Base-by-base conservation (phyloP, 2,329 filamentous ascomycete genomes). In the Penicillium sp. region DNA sequence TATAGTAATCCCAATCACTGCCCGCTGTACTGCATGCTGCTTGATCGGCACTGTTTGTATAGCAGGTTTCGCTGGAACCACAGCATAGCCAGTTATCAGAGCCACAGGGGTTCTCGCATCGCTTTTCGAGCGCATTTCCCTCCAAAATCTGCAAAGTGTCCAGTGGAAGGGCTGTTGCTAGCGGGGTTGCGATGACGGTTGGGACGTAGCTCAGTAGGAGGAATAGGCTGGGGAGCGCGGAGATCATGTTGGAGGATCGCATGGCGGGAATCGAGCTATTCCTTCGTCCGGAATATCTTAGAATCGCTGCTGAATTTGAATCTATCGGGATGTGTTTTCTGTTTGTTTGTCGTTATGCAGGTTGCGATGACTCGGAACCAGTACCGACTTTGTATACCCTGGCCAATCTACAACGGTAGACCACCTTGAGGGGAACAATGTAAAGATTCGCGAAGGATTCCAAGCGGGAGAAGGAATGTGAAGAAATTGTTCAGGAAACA, bases 1-100 rank as follows among this genome's bases (percentile, higher is more conserved):
- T 87, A 65, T 76, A 84, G 70, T 80, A 81, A 59, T 81, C 68
- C 82, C 83, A 86, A 14, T 67, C 66, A 52, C 64, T 72, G 46
- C 59, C 55, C 24, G 54, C 54, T 27, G 48, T 29, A 33, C 21
- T 24, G 46, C 82, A 85, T 60, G 77, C 73, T 39, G 82, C 82
- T 68, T 83, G 73, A 57, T 76, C 71, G 57, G 71, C 72, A 57
- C 71, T 63, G 66, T 83, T 79, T 55, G 82, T 84, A 63, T 73
- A 77, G 72, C 82, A 85, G 50, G 70, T 71, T 61, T 80, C 70
- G 43, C 66, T 72, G 3, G 74, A 63, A 26, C 66, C 63, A 63
- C 82, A 85, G 73, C 82, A 84, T 13, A 82, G 67, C 66, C 81
- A 79, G 48, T 70, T 70, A 55, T 77, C 76, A 63, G 76, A 83